These are phyloP conservation scores for Arthrobotrys musiformis DNA, from an alignment of 2,329 filamentous ascomycete species.

Conservation along the genomic window DNA sequence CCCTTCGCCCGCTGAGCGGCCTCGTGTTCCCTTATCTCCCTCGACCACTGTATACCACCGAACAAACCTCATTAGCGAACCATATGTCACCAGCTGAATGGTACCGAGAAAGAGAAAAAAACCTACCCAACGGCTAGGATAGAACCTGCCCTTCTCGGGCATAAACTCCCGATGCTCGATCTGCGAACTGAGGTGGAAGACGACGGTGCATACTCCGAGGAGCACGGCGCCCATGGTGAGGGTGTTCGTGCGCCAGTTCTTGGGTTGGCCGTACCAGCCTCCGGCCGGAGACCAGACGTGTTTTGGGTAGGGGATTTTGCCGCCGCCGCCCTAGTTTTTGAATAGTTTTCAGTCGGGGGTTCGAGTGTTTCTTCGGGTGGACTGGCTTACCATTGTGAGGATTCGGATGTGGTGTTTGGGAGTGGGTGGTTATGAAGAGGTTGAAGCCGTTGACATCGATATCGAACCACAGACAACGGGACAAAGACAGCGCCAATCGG, in stretches of 20 bases:
- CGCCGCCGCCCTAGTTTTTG: conserved; percentile 70
- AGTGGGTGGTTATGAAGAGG: background rate
- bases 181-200: conserved; percentile 78
- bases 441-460: conserved; percentile 29
- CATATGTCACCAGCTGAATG: background rate
- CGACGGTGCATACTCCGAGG: conserved; percentile 74
- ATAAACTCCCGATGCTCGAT: conserved; percentile 78
- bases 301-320: conserved; percentile 87
- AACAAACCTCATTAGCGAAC: background rate
- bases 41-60: conserved; percentile 26
- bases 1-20: conserved; percentile 55
- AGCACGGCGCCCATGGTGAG: conserved; percentile 76
- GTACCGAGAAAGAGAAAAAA: conserved; percentile 58
- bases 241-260: conserved; percentile 96
- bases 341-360: conserved; percentile 16
- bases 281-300: conserved; percentile 99
- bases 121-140: conserved; percentile 81
- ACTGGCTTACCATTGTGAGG: conserved; percentile 58
- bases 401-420: no score
- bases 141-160: conserved; percentile 80
- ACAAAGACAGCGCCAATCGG: conserved; percentile 48
- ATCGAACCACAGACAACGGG: background rate
- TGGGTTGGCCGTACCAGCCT: conserved; percentile 95
- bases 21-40: conserved; percentile 60
- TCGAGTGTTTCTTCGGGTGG: background rate